A percentile compares a stretch with the other conserved stretches of the same genome.
Evolutionary conservation across 2,329 filamentous ascomycete species (phyloP).

Genomic region (Tolypocladium endophyticum): DNA sequence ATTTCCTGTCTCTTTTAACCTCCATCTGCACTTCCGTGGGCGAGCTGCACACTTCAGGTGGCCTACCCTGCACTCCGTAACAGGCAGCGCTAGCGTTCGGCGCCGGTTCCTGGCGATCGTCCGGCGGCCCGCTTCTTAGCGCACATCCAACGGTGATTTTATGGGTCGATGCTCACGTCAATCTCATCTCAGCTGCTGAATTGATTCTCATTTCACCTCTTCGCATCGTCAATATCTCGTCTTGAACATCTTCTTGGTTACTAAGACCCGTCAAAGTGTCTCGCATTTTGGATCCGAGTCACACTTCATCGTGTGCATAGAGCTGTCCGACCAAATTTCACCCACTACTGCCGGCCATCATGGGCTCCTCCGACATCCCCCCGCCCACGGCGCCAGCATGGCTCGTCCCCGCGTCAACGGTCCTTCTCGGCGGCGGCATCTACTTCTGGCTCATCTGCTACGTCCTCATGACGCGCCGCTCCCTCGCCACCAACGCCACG

Average conservation of each 20-base stretch:
- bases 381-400: slow-evolving; percentile 23
- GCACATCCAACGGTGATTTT: background rate
- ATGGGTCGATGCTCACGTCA: background rate
- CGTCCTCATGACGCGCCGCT: slow-evolving; percentile 34
- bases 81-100: background rate
- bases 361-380: slow-evolving; percentile 28
- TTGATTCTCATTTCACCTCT: background rate
- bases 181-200: background rate
- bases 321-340: background rate
- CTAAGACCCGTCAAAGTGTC: background rate
- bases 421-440: slow-evolving; percentile 24
- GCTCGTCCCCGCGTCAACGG: slow-evolving; percentile 25
- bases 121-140: background rate
- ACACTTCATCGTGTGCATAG: background rate
- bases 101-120: background rate
- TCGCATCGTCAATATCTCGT: background rate
- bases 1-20: background rate
- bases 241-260: background rate
- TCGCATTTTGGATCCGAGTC: no score
- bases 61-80: background rate
- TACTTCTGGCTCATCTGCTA: slow-evolving; percentile 32
- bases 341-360: slow-evolving; percentile 4
- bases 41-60: background rate
- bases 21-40: background rate
- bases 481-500: slow-evolving; percentile 34